Conservation (phyloP, 495 filamentous ascomycete genomes). For the Penicillium roqueforti region DNA sequence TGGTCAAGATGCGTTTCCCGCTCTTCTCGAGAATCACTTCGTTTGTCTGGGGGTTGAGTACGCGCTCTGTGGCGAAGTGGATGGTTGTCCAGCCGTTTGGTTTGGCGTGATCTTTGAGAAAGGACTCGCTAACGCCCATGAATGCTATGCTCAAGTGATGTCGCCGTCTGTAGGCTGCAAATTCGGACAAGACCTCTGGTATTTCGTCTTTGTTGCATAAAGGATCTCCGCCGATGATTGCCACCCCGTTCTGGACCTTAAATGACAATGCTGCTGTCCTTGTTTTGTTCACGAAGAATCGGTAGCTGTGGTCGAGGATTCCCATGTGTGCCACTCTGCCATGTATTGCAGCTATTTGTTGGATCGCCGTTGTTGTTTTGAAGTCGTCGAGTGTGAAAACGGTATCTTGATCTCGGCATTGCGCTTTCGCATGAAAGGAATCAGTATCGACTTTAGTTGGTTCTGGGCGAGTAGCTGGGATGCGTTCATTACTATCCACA, state of each 20-base stretch:
- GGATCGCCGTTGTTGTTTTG: conserved; percentile 27
- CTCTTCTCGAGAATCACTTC: conserved; percentile 35
- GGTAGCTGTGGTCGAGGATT: conserved; percentile 41
- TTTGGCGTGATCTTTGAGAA: conserved; percentile 22
- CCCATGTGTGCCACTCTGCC: conserved; percentile 44
- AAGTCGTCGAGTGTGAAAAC: conserved; percentile 31
- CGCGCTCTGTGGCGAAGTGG: conserved; percentile 40
- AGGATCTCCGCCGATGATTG: conserved; percentile 40
- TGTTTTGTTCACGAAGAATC: conserved; percentile 36
- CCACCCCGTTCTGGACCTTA: conserved; percentile 35
- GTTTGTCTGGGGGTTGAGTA: conserved; percentile 40
- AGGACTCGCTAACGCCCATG: conserved; percentile 34
- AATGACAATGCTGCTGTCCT: conserved; percentile 37
- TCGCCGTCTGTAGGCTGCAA: conserved; percentile 29
- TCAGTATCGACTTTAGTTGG: neutral
- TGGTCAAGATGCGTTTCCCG: conserved; percentile 36
- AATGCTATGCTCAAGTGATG: conserved; percentile 33
- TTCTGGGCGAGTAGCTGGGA: neutral
- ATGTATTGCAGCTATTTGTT: conserved; percentile 28
- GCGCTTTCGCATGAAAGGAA: neutral
- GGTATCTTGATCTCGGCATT: conserved; percentile 2
- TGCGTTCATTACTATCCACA: conserved; percentile 9
- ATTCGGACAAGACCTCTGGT: conserved; percentile 31
- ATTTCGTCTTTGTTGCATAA: conserved; percentile 28
- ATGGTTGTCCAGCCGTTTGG: conserved; percentile 33